A percentile compares a stretch with the other conserved stretches of the same genome.
Conservation (phyloP, 2,329 filamentous ascomycete species). For the Diaporthe citriasiana region DNA sequence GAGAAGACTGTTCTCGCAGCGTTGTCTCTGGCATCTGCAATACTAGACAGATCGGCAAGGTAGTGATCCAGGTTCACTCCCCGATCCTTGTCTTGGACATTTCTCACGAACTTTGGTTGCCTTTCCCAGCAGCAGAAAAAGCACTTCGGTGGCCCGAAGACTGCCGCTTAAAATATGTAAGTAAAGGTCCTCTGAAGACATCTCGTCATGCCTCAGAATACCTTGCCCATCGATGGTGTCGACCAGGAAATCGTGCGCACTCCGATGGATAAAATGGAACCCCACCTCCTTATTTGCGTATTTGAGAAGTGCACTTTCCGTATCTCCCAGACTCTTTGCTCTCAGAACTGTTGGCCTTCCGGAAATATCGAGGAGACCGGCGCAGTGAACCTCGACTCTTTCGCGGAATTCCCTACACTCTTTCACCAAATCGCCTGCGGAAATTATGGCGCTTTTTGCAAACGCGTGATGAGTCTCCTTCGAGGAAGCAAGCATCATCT, state of each 20-base stretch:
- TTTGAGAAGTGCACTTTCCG: background rate
- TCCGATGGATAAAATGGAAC: constrained; percentile 6
- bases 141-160: background rate
- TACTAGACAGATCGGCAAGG: background rate
- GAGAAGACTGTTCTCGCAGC: background rate
- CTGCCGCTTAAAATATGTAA: background rate
- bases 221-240: background rate
- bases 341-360: fast-evolving
- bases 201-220: background rate
- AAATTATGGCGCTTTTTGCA: background rate
- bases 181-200: background rate
- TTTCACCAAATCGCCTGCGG: background rate
- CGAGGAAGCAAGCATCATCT: constrained; percentile 1
- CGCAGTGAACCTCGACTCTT: background rate
- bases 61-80: background rate
- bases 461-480: background rate
- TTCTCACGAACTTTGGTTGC: too few relatives aligned
- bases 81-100: too few relatives aligned
- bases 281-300: background rate
- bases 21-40: background rate
- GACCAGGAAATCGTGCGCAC: constrained; percentile 43
- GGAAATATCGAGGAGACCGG: background rate
- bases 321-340: background rate
- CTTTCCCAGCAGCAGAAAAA: background rate
- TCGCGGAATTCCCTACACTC: background rate